Base-by-base conservation (phyloP, 192 early-diverging fungal species). In the Backusella tarrabulga region DNA sequence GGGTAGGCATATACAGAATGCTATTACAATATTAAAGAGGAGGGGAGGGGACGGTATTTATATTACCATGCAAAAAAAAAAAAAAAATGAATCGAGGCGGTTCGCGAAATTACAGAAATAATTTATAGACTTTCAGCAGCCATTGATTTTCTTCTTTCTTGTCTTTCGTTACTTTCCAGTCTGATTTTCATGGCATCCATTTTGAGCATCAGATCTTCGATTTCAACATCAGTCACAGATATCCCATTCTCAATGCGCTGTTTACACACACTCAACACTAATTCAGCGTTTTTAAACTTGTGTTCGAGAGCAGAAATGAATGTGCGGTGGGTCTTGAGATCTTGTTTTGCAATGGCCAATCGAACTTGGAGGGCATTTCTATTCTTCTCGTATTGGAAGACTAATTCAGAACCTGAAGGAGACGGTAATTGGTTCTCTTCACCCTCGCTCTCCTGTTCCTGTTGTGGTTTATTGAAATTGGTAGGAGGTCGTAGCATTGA, bases 141-240 rank as follows among this genome's bases (percentile, higher is more conserved):
- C 35, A 21, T 4, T 29, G 34, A 4, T n/a, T 35, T 73, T 73
- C 34, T 73, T 73, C 34, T 73, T 73, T 60, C 34, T 35, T 36
- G 34, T n/a, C 40, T 60, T 7, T 52, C 34, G 32, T 73, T 73
- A 19, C 34, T 38, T 60, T 75, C 74, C 32, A 66, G n/a, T 26
- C 67, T 63, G 15, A 75, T 67, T 36, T 67, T 66, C 74, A 75
- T 75, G 29, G 74, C 74, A 67, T 75, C 46, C 74, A 75, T 75
- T 75, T 54, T 44, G 8, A 36, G 63, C 74, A 75, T 75, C 21
- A 75, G 7, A 15, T 75, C 56, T 4, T 75, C 74, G 29, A 75
- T 75, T n/a, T 75, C 74, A 19, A 44, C 38, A 19, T 75, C 74
- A 0, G 74, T 67, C 21, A 75, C 74, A 68, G 46, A 17, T 6